Conservation (phyloP, 2,329 filamentous ascomycete genomes). For the Pezicula neosporulosa region DNA sequence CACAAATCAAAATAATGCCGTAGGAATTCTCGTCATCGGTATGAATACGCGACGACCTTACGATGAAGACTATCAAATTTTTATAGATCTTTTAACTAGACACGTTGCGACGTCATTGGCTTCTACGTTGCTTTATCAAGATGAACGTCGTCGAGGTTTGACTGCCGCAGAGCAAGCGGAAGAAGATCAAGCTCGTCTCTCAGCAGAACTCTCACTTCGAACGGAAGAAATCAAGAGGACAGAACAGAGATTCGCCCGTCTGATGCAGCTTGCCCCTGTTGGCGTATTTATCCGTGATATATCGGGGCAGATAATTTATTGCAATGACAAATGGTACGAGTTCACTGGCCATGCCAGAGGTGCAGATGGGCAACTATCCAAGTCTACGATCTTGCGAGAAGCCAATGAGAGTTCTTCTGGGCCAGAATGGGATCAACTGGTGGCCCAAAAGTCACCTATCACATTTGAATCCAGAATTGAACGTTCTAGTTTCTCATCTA, state of each 20-base stretch:
- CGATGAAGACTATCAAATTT: not conserved
- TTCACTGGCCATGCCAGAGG: not conserved
- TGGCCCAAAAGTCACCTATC: not conserved
- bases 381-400: not conserved
- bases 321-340: not conserved
- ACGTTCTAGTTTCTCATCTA: not conserved
- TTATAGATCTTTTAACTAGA: not conserved
- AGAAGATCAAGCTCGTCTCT: not conserved
- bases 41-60: not conserved
- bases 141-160: not conserved
- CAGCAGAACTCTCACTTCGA: too few relatives aligned
- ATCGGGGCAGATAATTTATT: not conserved
- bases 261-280: not conserved
- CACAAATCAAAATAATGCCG: too few relatives aligned
- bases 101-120: not conserved
- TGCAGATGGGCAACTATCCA: not conserved
- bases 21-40: not conserved
- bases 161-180: not conserved
- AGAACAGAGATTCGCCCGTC: not conserved
- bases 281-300: not conserved
- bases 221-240: too few relatives aligned
- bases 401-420: not conserved
- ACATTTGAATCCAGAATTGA: not conserved
- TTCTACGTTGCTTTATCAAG: not conserved
- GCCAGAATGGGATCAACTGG: not conserved